Conservation (phyloP, 495 filamentous ascomycete species). For the Aspergillus wentii region DNA sequence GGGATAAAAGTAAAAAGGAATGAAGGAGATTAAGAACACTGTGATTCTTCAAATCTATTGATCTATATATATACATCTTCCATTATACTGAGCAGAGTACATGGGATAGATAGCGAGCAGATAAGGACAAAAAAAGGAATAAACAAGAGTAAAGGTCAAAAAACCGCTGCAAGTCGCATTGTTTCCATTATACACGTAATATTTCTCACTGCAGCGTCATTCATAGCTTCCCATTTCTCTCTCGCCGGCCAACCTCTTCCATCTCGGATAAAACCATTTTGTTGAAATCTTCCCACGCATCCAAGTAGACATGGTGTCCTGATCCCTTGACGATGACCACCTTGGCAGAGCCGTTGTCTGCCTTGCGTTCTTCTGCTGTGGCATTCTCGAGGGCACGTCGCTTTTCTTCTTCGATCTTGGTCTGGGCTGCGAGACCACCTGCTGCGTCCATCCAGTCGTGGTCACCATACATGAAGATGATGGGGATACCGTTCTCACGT, state of each 20-base stretch:
- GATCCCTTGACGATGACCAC: conserved; percentile 79
- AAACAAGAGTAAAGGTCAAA: too few relatives aligned
- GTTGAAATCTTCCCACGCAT: conserved; percentile 90
- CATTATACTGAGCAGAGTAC: too few relatives aligned
- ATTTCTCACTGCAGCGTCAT: too few relatives aligned
- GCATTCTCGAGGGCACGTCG: conserved; percentile 50
- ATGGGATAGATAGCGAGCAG: too few relatives aligned
- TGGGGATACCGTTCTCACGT: conserved; percentile 72
- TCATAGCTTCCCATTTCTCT: conserved; percentile 20
- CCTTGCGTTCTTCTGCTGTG: conserved; percentile 61
- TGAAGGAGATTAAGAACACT: too few relatives aligned
- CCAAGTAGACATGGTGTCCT: conserved; percentile 91
- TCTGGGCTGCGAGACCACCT: conserved; percentile 74
- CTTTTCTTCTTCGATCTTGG: conserved; percentile 71
- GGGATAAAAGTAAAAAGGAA: too few relatives aligned
- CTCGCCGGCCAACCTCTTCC: conserved; percentile 58
- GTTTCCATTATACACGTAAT: too few relatives aligned
- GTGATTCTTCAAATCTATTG: too few relatives aligned
- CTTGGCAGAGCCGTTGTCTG: conserved; percentile 75
- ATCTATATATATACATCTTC: too few relatives aligned
- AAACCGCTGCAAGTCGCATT: too few relatives aligned
- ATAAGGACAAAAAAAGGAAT: too few relatives aligned
- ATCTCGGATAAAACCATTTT: conserved; percentile 68
- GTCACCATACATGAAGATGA: conserved; percentile 93
- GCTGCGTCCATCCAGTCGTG: conserved; percentile 97